Evolutionary conservation across 2,329 filamentous ascomycete species (phyloP).

Genomic region (Madurella mycetomatis): DNA sequence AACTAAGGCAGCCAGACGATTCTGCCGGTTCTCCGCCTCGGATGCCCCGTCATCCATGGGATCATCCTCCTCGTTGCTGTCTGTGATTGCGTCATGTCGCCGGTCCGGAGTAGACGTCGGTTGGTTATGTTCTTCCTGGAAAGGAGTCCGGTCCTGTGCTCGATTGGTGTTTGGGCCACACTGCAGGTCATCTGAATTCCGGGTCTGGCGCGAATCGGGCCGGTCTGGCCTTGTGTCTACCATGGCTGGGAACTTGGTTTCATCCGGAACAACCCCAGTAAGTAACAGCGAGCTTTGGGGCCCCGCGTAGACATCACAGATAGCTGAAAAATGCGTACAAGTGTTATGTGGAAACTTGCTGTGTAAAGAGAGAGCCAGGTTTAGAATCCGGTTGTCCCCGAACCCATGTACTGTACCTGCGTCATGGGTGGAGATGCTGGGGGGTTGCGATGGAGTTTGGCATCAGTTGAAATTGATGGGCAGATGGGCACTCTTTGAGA

Average conservation of each 20-base stretch:
- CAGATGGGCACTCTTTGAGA: too few species aligned
- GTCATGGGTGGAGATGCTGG: background rate
- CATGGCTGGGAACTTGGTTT: background rate
- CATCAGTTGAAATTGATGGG: background rate
- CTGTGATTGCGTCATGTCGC: background rate
- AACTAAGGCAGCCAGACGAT: slow-evolving; percentile 20
- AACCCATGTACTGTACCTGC: too few species aligned
- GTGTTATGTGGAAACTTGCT: too few species aligned
- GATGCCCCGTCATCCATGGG: background rate
- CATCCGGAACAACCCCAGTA: background rate
- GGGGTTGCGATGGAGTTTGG: background rate
- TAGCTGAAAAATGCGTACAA: too few species aligned
- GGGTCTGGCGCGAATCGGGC: background rate
- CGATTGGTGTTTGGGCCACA: background rate
- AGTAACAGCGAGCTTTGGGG: background rate
- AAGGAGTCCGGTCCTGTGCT: background rate
- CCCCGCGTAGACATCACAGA: too few species aligned
- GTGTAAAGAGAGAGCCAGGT: too few species aligned
- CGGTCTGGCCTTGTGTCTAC: background rate
- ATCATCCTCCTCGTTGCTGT: background rate
- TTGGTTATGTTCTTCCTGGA: background rate
- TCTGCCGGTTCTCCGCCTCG: slow-evolving; percentile 9
- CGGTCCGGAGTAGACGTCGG: background rate
- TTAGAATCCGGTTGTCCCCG: too few species aligned
- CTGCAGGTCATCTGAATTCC: background rate